phyloP scores from a whole-genome alignment of 2,329 filamentous ascomycete species.

The Trichoderma brevicompactum region DNA sequence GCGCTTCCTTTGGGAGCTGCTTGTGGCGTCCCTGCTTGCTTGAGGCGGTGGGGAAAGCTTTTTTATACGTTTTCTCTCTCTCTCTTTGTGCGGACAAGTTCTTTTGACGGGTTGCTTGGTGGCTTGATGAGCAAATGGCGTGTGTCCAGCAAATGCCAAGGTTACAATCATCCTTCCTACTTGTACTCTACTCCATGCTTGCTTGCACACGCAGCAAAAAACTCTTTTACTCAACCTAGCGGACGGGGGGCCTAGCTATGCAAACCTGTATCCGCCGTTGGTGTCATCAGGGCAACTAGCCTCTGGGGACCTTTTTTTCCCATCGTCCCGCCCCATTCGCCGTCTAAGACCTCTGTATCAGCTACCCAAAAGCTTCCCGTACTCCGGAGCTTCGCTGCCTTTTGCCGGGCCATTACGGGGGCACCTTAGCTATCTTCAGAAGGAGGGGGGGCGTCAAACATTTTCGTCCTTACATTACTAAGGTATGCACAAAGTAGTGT shows the following conservation, averaged over 20 bases:
- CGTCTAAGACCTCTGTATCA: not conserved
- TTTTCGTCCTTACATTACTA: not conserved
- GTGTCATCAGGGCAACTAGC: conserved; percentile 5
- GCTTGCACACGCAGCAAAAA: not conserved
- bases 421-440: not conserved
- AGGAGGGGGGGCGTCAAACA: conserved; percentile 4
- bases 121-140: not conserved
- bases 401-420: too few relatives aligned
- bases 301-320: not conserved
- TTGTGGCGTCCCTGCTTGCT: conserved; percentile 2
- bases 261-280: conserved; percentile 2
- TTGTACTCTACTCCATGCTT: not conserved
- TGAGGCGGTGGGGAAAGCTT: conserved; percentile 7
- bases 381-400: not conserved
- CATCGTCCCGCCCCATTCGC: conserved; percentile 12
- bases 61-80: not conserved
- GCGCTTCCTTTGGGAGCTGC: not conserved
- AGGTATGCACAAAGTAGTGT: not conserved
- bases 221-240: not conserved
- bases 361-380: conserved; percentile 3
- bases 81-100: not conserved
- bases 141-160: not conserved
- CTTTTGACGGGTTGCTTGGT: not conserved
- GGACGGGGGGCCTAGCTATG: not conserved
- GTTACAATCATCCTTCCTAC: not conserved